These are phyloP conservation scores for Pelargonium citronellum DNA, from an alignment of 441 rosid species.

Conservation along the genomic window DNA sequence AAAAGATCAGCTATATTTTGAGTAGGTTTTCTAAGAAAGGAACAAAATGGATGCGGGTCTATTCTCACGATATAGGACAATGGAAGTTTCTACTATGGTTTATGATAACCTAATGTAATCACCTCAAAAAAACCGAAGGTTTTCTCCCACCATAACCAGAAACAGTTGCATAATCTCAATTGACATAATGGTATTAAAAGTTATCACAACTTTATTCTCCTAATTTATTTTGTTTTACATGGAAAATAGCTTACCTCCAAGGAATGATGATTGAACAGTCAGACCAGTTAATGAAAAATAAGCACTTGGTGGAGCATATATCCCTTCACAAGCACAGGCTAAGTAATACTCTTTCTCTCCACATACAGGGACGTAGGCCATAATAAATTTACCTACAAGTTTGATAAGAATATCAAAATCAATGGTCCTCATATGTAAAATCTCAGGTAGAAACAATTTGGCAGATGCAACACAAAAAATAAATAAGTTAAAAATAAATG, in stretches of 20 bases:
- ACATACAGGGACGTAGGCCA: slow-evolving; percentile 70
- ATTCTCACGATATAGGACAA: background rate
- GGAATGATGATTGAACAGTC: slow-evolving; percentile 88
- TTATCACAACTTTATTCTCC: background rate
- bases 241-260: slow-evolving; percentile 51
- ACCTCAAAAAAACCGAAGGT: background rate
- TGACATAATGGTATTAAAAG: background rate
- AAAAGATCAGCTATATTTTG: background rate
- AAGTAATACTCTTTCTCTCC: slow-evolving; percentile 85
- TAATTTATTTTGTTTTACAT: background rate
- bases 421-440: background rate
- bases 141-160: background rate
- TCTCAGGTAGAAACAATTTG: slow-evolving; percentile 1
- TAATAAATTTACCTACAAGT: slow-evolving; percentile 68
- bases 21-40: background rate
- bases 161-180: background rate
- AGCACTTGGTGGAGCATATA: slow-evolving; percentile 91
- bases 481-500: background rate
- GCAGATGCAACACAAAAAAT: background rate
- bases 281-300: slow-evolving; percentile 82
- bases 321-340: slow-evolving; percentile 78
- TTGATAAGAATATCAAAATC: slow-evolving; percentile 17
- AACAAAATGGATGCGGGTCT: background rate
- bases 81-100: background rate
- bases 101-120: background rate